These are phyloP conservation scores for Baudoinia panamericana DNA, from an alignment of 495 filamentous ascomycete species.

Conservation along the genomic window DNA sequence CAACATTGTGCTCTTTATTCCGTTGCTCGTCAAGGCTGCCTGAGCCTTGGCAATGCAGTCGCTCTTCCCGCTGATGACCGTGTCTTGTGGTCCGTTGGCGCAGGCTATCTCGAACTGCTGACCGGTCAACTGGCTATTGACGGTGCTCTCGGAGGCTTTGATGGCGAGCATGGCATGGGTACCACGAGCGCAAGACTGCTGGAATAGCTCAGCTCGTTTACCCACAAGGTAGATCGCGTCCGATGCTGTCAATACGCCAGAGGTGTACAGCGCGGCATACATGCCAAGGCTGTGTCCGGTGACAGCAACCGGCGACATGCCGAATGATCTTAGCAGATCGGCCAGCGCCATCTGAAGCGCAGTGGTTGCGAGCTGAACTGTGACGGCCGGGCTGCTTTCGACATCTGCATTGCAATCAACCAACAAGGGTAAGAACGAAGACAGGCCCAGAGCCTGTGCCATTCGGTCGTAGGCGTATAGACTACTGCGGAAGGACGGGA, in stretches of 20 bases:
- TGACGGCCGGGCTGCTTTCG: background rate
- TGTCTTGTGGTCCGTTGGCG: slow-evolving; percentile 27
- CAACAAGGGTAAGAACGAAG: slow-evolving; percentile 10
- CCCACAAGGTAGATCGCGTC: slow-evolving; percentile 20
- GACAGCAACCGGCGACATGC: slow-evolving; percentile 24
- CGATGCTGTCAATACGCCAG: slow-evolving; percentile 17
- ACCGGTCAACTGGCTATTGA: background rate
- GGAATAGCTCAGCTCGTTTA: slow-evolving; percentile 15
- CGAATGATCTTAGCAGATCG: slow-evolving; percentile 26
- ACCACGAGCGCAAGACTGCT: slow-evolving; percentile 6
- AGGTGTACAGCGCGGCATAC: slow-evolving; percentile 22
- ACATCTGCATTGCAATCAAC: background rate
- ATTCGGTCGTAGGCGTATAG: slow-evolving; percentile 6
- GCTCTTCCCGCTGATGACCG: slow-evolving; percentile 26
- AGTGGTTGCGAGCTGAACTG: slow-evolving; percentile 27
- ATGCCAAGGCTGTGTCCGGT: slow-evolving; percentile 28
- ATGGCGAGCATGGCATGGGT: slow-evolving; percentile 28
- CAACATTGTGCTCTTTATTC: slow-evolving; percentile 36
- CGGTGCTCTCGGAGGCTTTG: slow-evolving; percentile 1
- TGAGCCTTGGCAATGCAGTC: slow-evolving; percentile 16
- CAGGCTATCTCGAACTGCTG: slow-evolving; percentile 27
- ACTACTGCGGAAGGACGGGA: slow-evolving; percentile 3
- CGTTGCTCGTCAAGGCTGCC: slow-evolving; percentile 10
- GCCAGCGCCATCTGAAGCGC: slow-evolving; percentile 29
- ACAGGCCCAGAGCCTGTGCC: slow-evolving; percentile 4